Conservation (phyloP, 352 stramenopile species). For the Phytophthora crassamura region DNA sequence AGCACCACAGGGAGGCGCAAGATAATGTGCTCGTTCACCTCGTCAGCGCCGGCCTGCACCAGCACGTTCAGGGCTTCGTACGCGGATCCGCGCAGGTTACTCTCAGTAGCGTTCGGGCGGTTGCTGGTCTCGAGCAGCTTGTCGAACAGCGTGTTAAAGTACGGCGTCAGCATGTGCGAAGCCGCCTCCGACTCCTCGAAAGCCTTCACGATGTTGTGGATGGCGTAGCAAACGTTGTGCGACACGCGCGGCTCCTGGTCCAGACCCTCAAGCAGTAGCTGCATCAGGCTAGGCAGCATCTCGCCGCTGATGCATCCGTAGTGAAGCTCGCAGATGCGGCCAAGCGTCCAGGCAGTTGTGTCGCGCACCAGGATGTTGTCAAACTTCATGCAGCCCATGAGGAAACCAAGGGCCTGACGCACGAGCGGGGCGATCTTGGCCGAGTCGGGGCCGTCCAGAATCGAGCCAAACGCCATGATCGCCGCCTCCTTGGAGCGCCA, state of each 20-base stretch:
- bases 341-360: slow-evolving; percentile 97
- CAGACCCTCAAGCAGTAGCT: slow-evolving; percentile 86
- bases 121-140: slow-evolving; percentile 93
- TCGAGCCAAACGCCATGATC: slow-evolving; percentile 97
- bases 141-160: slow-evolving; percentile 92
- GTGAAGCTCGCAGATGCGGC: slow-evolving; percentile 96
- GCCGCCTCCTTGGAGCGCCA: slow-evolving; percentile 96
- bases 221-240: slow-evolving; percentile 96
- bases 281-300: slow-evolving; percentile 90
- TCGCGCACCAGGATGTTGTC: slow-evolving; percentile 94
- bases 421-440: slow-evolving; percentile 93
- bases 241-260: slow-evolving; percentile 91
- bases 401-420: slow-evolving; percentile 92
- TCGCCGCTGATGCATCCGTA: slow-evolving; percentile 90
- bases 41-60: slow-evolving; percentile 85
- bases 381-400: slow-evolving; percentile 94
- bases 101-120: slow-evolving; percentile 87
- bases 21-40: slow-evolving; percentile 84
- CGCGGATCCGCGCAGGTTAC: slow-evolving; percentile 91
- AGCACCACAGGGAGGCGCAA: slow-evolving; percentile 77
- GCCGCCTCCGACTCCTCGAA: slow-evolving; percentile 85
- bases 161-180: slow-evolving; percentile 91
- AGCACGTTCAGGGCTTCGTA: slow-evolving; percentile 96
- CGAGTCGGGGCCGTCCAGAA: slow-evolving; percentile 94
- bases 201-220: slow-evolving; percentile 97